Percentiles rank a stretch among this genome's conserved stretches.
phyloP scores from a whole-genome alignment of 2,329 filamentous ascomycete species.

The Ceratocystis huliohia region DNA sequence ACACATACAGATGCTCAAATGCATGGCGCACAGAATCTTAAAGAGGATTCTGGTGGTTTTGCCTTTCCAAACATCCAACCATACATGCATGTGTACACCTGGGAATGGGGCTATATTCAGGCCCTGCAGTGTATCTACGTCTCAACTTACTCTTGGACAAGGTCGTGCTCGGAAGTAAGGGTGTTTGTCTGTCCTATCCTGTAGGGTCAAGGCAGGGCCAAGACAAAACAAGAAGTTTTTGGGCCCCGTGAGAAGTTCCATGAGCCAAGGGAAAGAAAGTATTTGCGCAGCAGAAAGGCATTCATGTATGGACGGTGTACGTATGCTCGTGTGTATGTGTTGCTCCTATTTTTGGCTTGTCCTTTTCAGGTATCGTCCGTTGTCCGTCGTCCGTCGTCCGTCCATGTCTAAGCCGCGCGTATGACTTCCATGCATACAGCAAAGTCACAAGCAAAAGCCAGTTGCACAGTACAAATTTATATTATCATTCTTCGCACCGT shows the following conservation, averaged over 20 bases:
- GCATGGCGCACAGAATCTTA: neutral
- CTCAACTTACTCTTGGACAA: neutral
- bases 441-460: neutral
- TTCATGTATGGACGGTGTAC: too few species aligned
- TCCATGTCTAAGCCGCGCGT: too few species aligned
- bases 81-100: neutral
- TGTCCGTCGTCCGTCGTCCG: too few species aligned
- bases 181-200: neutral
- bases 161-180: neutral
- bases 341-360: too few species aligned
- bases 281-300: too few species aligned
- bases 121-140: neutral
- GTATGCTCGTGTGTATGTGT: too few species aligned
- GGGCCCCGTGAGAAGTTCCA: too few species aligned
- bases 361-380: too few species aligned
- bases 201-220: neutral
- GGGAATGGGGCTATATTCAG: neutral
- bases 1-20: neutral
- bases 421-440: neutral
- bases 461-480: neutral
- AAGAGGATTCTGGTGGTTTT: neutral
- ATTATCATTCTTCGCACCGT: neutral
- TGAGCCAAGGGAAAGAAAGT: too few species aligned
- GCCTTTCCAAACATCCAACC: neutral
- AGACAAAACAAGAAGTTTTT: neutral